These are phyloP conservation scores for Sedum album DNA, from an alignment of 164 flowering plant species.

Conservation along the genomic window DNA sequence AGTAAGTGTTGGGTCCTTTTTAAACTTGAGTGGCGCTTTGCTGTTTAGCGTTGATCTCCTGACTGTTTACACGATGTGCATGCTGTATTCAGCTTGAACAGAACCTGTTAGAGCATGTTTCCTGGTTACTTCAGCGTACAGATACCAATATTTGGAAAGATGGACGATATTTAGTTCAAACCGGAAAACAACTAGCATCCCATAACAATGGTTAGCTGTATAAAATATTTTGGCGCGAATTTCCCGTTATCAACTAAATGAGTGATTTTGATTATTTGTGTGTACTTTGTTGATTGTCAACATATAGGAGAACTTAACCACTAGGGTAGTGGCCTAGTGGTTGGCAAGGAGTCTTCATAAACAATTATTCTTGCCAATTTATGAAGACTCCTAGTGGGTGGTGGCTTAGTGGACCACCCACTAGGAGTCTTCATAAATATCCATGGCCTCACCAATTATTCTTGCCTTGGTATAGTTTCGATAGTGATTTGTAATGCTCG, in stretches of 20 bases:
- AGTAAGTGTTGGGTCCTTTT: conserved; percentile 35
- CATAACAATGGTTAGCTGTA: conserved; percentile 57
- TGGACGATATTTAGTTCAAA: conserved; percentile 66
- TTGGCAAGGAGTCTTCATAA: too few relatives aligned
- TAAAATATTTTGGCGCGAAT: background rate
- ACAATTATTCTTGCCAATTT: too few relatives aligned
- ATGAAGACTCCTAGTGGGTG: too few relatives aligned
- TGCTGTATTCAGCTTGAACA: conserved; percentile 52
- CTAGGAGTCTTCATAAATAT: too few relatives aligned
- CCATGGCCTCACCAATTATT: too few relatives aligned
- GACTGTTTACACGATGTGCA: conserved; percentile 16
- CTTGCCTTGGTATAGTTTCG: too few relatives aligned
- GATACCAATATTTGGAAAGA: conserved; percentile 65
- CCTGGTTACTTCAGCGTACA: conserved; percentile 37
- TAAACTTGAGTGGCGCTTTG: background rate
- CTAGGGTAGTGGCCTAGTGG: too few relatives aligned
- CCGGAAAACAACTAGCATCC: conserved; percentile 55
- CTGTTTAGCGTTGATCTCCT: conserved; percentile 12
- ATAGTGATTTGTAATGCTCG: too few relatives aligned
- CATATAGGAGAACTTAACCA: conserved; percentile 64
- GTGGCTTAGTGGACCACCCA: too few relatives aligned
- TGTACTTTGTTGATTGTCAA: background rate
- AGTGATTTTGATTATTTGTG: background rate
- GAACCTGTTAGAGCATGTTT: conserved; percentile 42
- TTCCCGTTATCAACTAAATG: background rate